These are phyloP conservation scores for Ustilago sp. DNA, from an alignment of 1,284 basidiomycete species.

Conservation along the genomic window DNA sequence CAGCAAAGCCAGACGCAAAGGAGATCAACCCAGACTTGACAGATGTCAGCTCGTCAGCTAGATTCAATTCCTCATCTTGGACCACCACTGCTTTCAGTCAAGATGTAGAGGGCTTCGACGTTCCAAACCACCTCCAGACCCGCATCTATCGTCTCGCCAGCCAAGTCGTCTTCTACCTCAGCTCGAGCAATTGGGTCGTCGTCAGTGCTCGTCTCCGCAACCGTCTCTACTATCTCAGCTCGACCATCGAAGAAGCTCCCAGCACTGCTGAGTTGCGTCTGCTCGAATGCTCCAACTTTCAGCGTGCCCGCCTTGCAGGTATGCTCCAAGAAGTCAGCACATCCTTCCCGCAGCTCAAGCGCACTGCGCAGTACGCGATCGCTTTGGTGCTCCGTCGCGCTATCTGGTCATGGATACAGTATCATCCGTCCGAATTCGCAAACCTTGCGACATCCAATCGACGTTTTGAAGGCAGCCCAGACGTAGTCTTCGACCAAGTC, in stretches of 20 bases:
- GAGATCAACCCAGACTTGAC: background rate
- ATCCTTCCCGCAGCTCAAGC: constrained; percentile 84
- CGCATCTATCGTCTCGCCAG: constrained; percentile 73
- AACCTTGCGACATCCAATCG: constrained; percentile 74
- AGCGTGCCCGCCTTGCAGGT: constrained; percentile 67
- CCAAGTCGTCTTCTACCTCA: constrained; percentile 86
- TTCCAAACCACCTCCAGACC: constrained; percentile 40
- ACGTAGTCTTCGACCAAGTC: constrained; percentile 68
- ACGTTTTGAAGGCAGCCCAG: constrained; percentile 67
- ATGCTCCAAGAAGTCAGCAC: constrained; percentile 78
- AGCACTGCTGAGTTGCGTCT: constrained; percentile 81
- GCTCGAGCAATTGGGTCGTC: constrained; percentile 87
- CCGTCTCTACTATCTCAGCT: constrained; percentile 78
- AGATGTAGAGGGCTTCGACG: constrained; percentile 45
- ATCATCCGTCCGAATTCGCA: constrained; percentile 83
- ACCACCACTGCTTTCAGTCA: constrained; percentile 33
- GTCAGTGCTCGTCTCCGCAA: constrained; percentile 80
- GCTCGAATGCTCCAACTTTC: constrained; percentile 72
- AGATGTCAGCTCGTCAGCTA: constrained; percentile 14
- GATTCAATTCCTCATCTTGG: constrained; percentile 55
- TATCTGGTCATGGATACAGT: constrained; percentile 92
- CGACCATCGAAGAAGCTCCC: constrained; percentile 70
- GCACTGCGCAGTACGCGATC: constrained; percentile 79
- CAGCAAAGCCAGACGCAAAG: background rate
- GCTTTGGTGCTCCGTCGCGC: constrained; percentile 81